Percentiles rank a stretch among this genome's conserved stretches.
Conservation (phyloP, 352 stramenopile species). For the Lagenidium giganteum region DNA sequence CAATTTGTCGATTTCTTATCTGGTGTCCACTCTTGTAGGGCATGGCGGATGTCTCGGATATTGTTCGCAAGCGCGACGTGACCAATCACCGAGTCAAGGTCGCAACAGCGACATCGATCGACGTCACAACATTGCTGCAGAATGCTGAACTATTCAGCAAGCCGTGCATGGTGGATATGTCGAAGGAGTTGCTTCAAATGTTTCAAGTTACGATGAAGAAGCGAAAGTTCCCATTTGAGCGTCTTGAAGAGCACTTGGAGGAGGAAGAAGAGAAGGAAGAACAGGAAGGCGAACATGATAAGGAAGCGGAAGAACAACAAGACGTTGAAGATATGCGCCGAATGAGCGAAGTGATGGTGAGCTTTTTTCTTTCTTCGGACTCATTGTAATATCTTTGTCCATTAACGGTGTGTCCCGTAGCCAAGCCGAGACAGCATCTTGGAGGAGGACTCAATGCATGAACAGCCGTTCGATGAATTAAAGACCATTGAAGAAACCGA, state of each 20-base stretch:
- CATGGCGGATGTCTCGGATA: slow-evolving; percentile 75
- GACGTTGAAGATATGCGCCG: slow-evolving; percentile 68
- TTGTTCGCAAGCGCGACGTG: slow-evolving; percentile 49
- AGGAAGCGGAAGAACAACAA: slow-evolving; percentile 23
- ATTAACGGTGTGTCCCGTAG: too few relatives aligned
- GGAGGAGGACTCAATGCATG: neutral
- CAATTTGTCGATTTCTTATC: too few relatives aligned
- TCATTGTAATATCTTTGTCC: neutral
- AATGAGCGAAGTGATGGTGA: slow-evolving; percentile 57
- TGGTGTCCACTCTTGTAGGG: too few relatives aligned
- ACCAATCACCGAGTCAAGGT: slow-evolving; percentile 25
- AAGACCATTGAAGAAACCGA: too few relatives aligned
- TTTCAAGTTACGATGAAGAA: slow-evolving; percentile 86
- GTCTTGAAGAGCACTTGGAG: slow-evolving; percentile 5
- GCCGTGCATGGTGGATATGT: slow-evolving; percentile 53
- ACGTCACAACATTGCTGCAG: too few relatives aligned
- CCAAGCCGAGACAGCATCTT: slow-evolving; percentile 14
- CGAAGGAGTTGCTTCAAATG: slow-evolving; percentile 63
- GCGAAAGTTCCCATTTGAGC: slow-evolving; percentile 68
- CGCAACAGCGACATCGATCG: slow-evolving; percentile 6
- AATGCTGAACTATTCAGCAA: slow-evolving; percentile 52
- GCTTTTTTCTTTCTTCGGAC: neutral
- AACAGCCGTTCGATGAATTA: slow-evolving; percentile 22
- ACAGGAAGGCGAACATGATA: slow-evolving; percentile 2
- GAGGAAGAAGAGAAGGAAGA: slow-evolving; percentile 14